Evolutionary conservation across 2,329 filamentous ascomycete species (phyloP).

Genomic region (Clarireedia homoeocarpa): DNA sequence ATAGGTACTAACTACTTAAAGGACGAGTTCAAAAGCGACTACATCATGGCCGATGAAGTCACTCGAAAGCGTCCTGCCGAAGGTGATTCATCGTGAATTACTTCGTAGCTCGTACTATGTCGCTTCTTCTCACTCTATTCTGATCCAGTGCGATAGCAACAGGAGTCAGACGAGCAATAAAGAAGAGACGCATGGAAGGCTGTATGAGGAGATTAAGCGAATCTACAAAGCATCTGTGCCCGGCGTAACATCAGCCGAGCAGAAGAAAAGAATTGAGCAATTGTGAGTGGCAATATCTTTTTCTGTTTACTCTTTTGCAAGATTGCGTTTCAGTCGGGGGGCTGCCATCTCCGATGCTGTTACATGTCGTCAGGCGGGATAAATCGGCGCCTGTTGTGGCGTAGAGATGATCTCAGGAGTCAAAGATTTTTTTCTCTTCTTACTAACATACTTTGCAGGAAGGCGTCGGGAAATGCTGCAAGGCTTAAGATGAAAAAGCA

Average conservation of each 20-base stretch:
- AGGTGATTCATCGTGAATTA: conserved; percentile 22
- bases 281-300: conserved; percentile 21
- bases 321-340: not conserved
- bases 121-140: conserved; percentile 22
- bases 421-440: not conserved
- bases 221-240: conserved; percentile 25
- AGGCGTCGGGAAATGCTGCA: conserved; percentile 24
- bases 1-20: conserved; percentile 12
- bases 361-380: too few relatives aligned
- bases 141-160: conserved; percentile 25
- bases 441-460: conserved; percentile 18
- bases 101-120: conserved; percentile 24
- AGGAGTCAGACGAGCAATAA: conserved; percentile 24
- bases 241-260: conserved; percentile 37
- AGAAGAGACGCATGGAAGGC: conserved; percentile 21
- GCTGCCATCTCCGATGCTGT: too few relatives aligned
- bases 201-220: conserved; percentile 23
- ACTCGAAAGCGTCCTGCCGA: conserved; percentile 21
- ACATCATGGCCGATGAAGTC: conserved; percentile 24
- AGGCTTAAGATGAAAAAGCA: conserved; percentile 28
- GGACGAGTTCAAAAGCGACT: conserved; percentile 29
- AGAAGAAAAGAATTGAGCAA: conserved; percentile 43
- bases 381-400: not conserved
- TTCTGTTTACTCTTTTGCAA: not conserved
- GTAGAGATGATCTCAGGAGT: not conserved